Base-by-base conservation (phyloP, 257 asterid species). In the Jacaranda copaia region DNA sequence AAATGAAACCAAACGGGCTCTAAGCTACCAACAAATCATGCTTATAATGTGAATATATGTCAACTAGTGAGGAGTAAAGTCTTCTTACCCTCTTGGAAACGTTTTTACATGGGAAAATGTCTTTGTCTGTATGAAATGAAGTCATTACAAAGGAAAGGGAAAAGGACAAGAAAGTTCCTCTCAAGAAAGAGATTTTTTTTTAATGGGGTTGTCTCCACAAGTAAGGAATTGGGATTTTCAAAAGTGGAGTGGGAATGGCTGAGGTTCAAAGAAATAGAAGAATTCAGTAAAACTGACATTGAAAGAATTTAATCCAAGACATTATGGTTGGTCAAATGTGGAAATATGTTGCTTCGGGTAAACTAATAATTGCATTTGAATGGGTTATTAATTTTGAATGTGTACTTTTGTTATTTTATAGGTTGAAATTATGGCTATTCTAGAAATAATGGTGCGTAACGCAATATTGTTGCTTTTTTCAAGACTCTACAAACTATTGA, bases 221-320 rank as follows among this genome's bases (percentile, higher is more conserved):
- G 69, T 42, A 80, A 80, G 73, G 68, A 79, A 77, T 9, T 61
- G 66, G 18, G 15, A 57, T n/a, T 13, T 16, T 77, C 15, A 61
- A 32, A 63, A 79, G 25, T 52, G 51, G 6, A 7, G 52, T 59
- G 68, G 32, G 46, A 12, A 51, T 61, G 32, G 14, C 38, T 56
- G 15, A 18, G 40, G 20, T 66, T 57, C 40, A 60, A 55, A 53
- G 69, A 56, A 53, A 78, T 39, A 19, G 38, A 43, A 38, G 25
- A 61, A 61, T 51, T 18, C 48, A 39, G 71, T 9, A 53, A 39
- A 46, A 6, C 76, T 36, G 46, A 59, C 46, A 60, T 62, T 42
- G 19, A 20, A 64, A 69, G 11, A 58, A 46, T 48, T 39, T 70
- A 25, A 3, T 3, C n/a, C 5, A 12, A 7, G 18, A 56, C 20